Conservation (phyloP, 257 asterid genomes). For the Mitragyna speciosa region DNA sequence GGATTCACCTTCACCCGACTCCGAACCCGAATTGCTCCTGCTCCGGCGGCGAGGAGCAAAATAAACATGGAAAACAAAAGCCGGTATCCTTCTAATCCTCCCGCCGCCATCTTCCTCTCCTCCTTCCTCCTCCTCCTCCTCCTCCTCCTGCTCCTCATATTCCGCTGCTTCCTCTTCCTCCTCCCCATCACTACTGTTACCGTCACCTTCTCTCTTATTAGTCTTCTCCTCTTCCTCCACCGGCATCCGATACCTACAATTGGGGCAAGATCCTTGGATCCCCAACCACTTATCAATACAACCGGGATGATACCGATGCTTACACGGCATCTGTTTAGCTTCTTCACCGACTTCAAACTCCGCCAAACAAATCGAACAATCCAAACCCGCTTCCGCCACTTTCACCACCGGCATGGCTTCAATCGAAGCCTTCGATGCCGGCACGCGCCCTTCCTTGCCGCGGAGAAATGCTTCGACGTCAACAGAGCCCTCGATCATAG, state of each 20-base stretch:
- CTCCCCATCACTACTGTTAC: neutral
- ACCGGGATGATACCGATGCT: slow-evolving; percentile 33
- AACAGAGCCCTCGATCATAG: slow-evolving; percentile 41
- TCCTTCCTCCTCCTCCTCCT: too few relatives aligned
- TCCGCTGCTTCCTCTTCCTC: neutral
- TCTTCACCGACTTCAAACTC: slow-evolving; percentile 38
- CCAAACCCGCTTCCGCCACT: slow-evolving; percentile 36
- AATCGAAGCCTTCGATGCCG: slow-evolving; percentile 61
- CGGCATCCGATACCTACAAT: slow-evolving; percentile 39
- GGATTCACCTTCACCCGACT: neutral
- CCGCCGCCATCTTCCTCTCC: slow-evolving; percentile 11
- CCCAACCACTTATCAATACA: slow-evolving; percentile 45
- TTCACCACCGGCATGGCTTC: slow-evolving; percentile 43
- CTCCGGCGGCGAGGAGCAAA: slow-evolving; percentile 20
- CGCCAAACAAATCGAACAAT: slow-evolving; percentile 58
- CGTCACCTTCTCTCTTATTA: neutral
- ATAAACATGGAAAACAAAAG: slow-evolving; percentile 35
- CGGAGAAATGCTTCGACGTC: slow-evolving; percentile 34
- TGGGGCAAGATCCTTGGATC: slow-evolving; percentile 42
- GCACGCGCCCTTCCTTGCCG: slow-evolving; percentile 37
- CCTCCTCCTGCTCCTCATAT: slow-evolving; percentile 18
- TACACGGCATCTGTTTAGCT: slow-evolving; percentile 47
- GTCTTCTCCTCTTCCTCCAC: slow-evolving; percentile 18
- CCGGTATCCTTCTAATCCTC: slow-evolving; percentile 21
- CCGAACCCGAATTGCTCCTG: slow-evolving; percentile 10